Evolutionary conservation across 805 yeast species (phyloP).

Genomic region (Citeromyces matritensis): DNA sequence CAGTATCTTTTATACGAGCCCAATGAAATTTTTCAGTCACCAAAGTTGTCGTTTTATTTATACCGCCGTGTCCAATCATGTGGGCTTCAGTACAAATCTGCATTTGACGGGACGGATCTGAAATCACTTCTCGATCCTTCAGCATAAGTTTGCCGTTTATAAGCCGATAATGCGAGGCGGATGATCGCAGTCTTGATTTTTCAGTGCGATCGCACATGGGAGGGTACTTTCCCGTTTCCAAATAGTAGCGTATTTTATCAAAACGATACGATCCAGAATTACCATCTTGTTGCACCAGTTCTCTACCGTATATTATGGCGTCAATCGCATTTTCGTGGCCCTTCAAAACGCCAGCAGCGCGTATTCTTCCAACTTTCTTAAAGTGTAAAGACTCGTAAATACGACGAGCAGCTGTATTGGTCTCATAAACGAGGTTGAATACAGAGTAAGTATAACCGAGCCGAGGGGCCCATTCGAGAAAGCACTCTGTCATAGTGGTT

Average conservation of each 20-base stretch:
- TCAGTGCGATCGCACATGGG: constrained; percentile 70
- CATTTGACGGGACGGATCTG: constrained; percentile 60
- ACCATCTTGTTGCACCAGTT: constrained; percentile 44
- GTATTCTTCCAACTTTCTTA: constrained; percentile 63
- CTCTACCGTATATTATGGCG: constrained; percentile 74
- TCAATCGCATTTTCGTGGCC: constrained; percentile 80
- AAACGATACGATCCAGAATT: constrained; percentile 42
- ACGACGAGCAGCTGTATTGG: constrained; percentile 69
- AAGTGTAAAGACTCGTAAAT: constrained; percentile 69
- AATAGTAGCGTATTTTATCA: constrained; percentile 62
- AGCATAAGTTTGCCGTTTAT: constrained; percentile 60
- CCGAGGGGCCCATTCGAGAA: constrained; percentile 80
- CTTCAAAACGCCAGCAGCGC: constrained; percentile 79
- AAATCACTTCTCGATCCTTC: constrained; percentile 72
- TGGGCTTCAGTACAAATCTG: constrained; percentile 65
- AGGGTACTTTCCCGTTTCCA: constrained; percentile 80
- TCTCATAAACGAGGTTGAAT: constrained; percentile 78
- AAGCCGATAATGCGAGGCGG: constrained; percentile 64
- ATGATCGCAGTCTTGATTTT: constrained; percentile 72
- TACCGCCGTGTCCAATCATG: constrained; percentile 63
- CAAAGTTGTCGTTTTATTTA: constrained; percentile 70
- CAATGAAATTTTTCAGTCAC: constrained; percentile 79
- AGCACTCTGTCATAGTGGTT: constrained; percentile 67
- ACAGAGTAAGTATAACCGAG: constrained; percentile 77
- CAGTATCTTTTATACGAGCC: constrained; percentile 84